Conservation (phyloP, 2,329 filamentous ascomycete genomes). For the Bipolaris bicolor region DNA sequence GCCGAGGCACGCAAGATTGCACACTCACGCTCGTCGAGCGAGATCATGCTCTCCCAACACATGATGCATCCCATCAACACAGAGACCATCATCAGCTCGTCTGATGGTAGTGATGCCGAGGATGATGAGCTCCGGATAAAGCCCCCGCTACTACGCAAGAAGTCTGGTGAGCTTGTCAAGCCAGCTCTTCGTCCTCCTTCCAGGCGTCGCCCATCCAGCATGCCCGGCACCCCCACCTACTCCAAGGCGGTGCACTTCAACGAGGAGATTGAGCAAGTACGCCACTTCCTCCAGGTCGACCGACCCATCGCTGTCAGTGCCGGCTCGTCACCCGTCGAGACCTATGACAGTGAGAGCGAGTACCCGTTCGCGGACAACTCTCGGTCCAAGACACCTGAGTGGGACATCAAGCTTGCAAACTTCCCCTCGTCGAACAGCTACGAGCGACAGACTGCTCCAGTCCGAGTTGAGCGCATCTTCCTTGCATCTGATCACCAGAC, state of each 20-base stretch:
- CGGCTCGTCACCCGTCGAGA: constrained; percentile 87
- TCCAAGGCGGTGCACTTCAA: constrained; percentile 99
- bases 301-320: constrained; percentile 95
- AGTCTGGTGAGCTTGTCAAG: constrained; percentile 94
- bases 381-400: constrained; percentile 65
- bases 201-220: constrained; percentile 86
- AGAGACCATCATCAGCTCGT: constrained; percentile 52
- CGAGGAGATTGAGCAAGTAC: constrained; percentile 91
- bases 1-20: constrained; percentile 65
- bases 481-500: constrained; percentile 87
- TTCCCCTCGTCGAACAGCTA: constrained; percentile 71
- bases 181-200: constrained; percentile 84
- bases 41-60: constrained; percentile 58
- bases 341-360: constrained; percentile 83
- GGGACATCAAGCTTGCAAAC: constrained; percentile 85
- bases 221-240: constrained; percentile 96
- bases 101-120: constrained; percentile 62
- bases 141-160: constrained; percentile 95
- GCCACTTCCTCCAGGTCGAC: constrained; percentile 94
- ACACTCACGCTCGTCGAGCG: constrained; percentile 66
- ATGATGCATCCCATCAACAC: constrained; percentile 51
- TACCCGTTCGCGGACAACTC: constrained; percentile 76
- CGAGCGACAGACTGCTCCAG: constrained; percentile 67
- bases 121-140: constrained; percentile 66
- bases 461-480: constrained; percentile 85